These are phyloP conservation scores for Margaritispora aquatica DNA, from an alignment of 495 filamentous ascomycete species.

Conservation along the genomic window DNA sequence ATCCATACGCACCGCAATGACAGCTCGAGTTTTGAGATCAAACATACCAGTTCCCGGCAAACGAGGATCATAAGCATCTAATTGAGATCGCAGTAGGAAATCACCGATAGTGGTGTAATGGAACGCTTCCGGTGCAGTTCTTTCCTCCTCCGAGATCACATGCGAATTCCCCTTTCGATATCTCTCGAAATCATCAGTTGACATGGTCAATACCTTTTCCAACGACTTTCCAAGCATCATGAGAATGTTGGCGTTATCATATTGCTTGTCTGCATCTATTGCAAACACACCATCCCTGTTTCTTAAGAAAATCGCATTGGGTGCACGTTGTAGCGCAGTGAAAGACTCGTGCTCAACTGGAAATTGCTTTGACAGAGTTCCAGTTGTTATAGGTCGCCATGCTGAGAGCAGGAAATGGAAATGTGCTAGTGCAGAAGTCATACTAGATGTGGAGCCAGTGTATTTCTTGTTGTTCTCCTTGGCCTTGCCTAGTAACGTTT, in stretches of 20 bases:
- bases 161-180: slow-evolving; percentile 64
- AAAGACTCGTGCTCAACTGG: slow-evolving; percentile 52
- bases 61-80: slow-evolving; percentile 84
- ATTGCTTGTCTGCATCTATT: slow-evolving; percentile 97
- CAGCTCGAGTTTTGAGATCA: slow-evolving; percentile 92
- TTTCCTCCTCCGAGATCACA: slow-evolving; percentile 57
- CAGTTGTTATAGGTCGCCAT: slow-evolving; percentile 67
- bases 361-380: slow-evolving; percentile 61
- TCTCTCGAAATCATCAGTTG: slow-evolving; percentile 74
- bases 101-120: slow-evolving; percentile 88
- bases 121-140: slow-evolving; percentile 63
- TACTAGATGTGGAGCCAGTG: slow-evolving; percentile 91
- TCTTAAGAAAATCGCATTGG: slow-evolving; percentile 76
- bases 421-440: slow-evolving; percentile 80
- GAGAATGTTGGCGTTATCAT: slow-evolving; percentile 75
- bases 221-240: slow-evolving; percentile 89
- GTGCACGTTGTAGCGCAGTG: slow-evolving; percentile 61
- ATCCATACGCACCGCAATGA: slow-evolving; percentile 86
- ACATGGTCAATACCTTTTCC: slow-evolving; percentile 89
- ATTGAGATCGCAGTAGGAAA: slow-evolving; percentile 91
- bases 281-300: slow-evolving; percentile 84
- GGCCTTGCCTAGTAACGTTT: slow-evolving; percentile 58
- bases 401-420: slow-evolving; percentile 88
- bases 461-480: slow-evolving; percentile 68
- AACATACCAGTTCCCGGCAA: slow-evolving; percentile 93